These are phyloP conservation scores for Phoma herbarum DNA, from an alignment of 2,329 filamentous ascomycete species.

Conservation along the genomic window DNA sequence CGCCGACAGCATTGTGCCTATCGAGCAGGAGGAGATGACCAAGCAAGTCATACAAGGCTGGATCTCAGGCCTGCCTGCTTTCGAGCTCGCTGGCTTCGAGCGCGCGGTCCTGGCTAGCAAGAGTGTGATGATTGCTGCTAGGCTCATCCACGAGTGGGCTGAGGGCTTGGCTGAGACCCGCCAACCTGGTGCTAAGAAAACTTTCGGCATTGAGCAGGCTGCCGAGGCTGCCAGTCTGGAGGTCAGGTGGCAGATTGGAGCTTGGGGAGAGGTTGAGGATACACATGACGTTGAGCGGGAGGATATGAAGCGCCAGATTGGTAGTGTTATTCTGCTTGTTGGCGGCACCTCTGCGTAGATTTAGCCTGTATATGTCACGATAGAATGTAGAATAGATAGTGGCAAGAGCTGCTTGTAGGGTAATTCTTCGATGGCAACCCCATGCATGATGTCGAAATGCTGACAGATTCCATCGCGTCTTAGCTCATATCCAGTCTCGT, in stretches of 20 bases:
- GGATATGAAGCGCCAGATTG: slow-evolving; percentile 86
- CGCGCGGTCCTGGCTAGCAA: slow-evolving; percentile 85
- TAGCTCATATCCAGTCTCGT: no score
- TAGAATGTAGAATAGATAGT: slow-evolving; percentile 14
- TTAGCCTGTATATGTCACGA: neutral
- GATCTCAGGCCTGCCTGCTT: slow-evolving; percentile 75
- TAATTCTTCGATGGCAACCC: no score
- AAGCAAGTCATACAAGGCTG: slow-evolving; percentile 79
- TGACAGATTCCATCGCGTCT: no score
- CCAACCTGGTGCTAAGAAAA: slow-evolving; percentile 47
- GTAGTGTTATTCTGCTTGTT: slow-evolving; percentile 84
- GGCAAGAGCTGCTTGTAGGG: slow-evolving; percentile 6
- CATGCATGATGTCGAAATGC: no score
- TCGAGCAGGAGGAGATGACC: slow-evolving; percentile 76
- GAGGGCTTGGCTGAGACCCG: slow-evolving; percentile 69
- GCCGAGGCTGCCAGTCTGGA: slow-evolving; percentile 80
- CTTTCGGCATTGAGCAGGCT: slow-evolving; percentile 85
- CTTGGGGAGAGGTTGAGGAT: slow-evolving; percentile 98
- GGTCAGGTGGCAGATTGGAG: slow-evolving; percentile 85
- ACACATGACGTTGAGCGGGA: slow-evolving; percentile 96
- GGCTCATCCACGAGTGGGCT: slow-evolving; percentile 88
- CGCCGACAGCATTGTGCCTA: slow-evolving; percentile 76
- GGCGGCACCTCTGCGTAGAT: slow-evolving; percentile 47
- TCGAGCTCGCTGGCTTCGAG: slow-evolving; percentile 88
- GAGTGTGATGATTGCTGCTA: slow-evolving; percentile 78